Evolutionary conservation across 2,329 filamentous ascomycete species (phyloP).

Genomic region (Ploettnerulaceae sp.): DNA sequence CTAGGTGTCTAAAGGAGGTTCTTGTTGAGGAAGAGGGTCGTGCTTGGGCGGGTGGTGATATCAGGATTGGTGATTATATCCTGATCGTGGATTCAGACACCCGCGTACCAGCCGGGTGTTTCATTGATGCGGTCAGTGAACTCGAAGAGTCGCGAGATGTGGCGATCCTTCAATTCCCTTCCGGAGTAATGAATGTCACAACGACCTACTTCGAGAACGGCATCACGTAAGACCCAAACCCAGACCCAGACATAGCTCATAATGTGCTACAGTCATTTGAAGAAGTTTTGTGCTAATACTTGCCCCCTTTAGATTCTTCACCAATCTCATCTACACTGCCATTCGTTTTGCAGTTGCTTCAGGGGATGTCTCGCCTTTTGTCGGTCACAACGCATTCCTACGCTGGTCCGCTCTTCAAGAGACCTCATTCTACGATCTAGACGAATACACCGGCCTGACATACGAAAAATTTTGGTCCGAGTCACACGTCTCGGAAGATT

Average conservation of each 20-base stretch:
- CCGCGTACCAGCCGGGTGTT: slow-evolving; percentile 70
- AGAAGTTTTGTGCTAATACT: too few species aligned
- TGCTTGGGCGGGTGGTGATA: slow-evolving; percentile 79
- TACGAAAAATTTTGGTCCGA: slow-evolving; percentile 76
- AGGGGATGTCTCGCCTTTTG: slow-evolving; percentile 72
- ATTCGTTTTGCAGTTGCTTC: slow-evolving; percentile 74
- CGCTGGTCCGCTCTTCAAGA: slow-evolving; percentile 73
- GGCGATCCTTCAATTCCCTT: slow-evolving; percentile 73
- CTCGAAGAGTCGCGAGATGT: slow-evolving; percentile 78
- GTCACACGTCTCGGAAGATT: slow-evolving; percentile 74
- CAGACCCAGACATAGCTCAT: too few species aligned
- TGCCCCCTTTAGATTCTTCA: too few species aligned
- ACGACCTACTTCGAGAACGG: slow-evolving; percentile 68
- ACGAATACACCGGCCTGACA: too few species aligned
- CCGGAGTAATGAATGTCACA: slow-evolving; percentile 74
- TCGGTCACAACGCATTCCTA: slow-evolving; percentile 74
- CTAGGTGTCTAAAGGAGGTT: slow-evolving; percentile 58
- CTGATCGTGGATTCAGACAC: slow-evolving; percentile 75
- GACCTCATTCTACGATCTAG: slow-evolving; percentile 63
- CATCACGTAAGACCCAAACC: too few species aligned
- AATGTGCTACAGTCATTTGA: too few species aligned
- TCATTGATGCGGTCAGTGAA: slow-evolving; percentile 74
- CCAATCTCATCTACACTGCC: slow-evolving; percentile 69
- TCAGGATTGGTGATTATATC: slow-evolving; percentile 81
- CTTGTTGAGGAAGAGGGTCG: slow-evolving; percentile 59